Percentiles rank a stretch among this genome's conserved stretches.
Conservation (phyloP, 345 rosid genomes). For the Melastoma malabathricum region DNA sequence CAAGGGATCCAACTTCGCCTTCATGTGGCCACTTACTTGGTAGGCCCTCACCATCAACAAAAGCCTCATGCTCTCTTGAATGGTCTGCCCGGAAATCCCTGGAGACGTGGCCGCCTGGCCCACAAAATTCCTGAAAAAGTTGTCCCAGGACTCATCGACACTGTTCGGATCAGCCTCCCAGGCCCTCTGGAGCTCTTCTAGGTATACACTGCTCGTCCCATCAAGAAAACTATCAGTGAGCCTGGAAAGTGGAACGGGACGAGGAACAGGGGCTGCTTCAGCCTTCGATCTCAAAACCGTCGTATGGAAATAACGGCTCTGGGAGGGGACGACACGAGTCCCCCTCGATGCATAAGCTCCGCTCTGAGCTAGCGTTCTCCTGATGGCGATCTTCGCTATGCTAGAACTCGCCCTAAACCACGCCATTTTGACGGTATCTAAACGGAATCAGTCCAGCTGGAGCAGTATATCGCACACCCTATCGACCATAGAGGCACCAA, state of each 20-base stretch:
- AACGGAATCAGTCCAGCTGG: no score
- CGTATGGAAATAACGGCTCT: constrained; percentile 6
- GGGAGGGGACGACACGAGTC: constrained; percentile 7
- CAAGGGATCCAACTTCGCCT: constrained; percentile 14
- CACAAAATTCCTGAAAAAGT: constrained; percentile 15
- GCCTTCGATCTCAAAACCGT: constrained; percentile 10
- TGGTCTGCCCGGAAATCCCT: constrained; percentile 14
- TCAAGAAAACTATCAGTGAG: constrained; percentile 12
- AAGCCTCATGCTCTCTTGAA: constrained; percentile 16
- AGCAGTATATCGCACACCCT: no score
- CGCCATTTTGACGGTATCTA: constrained; percentile 2
- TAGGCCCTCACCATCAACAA: constrained; percentile 14
- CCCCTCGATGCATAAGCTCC: constrained; percentile 10
- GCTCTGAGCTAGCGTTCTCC: constrained; percentile 11
- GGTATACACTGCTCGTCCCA: constrained; percentile 17
- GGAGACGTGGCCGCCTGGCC: constrained; percentile 18
- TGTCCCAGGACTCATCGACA: constrained; percentile 18
- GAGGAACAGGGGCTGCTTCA: constrained; percentile 13
- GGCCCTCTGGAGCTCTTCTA: constrained; percentile 17
- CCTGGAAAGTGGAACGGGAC: constrained; percentile 14
- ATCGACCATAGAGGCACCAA: no score
- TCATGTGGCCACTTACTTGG: constrained; percentile 16
- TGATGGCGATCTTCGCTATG: constrained; percentile 10
- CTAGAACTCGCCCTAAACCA: constrained; percentile 12
- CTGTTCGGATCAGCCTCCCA: constrained; percentile 18